Percentiles rank a stretch among this genome's conserved stretches.
Conservation (phyloP, 768 basidiomycete genomes). For the Crucibulum laeve region DNA sequence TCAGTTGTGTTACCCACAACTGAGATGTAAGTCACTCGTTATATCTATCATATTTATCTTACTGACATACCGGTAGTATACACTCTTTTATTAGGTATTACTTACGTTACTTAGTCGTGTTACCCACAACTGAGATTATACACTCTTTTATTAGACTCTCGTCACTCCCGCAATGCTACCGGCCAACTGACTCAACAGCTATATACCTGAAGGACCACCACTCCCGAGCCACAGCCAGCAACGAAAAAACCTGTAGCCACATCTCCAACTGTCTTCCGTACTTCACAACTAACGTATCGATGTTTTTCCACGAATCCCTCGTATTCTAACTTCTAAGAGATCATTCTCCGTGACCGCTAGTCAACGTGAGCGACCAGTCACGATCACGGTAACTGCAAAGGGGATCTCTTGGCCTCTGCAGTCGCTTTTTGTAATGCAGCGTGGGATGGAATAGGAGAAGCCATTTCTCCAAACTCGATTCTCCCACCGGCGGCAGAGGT, state of each 20-base stretch:
- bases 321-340: slow-evolving; percentile 63
- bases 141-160: too few relatives aligned
- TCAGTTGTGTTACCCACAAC: too few relatives aligned
- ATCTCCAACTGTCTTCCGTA: slow-evolving; percentile 83
- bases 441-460: slow-evolving; percentile 57
- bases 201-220: slow-evolving; percentile 75
- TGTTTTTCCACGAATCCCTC: slow-evolving; percentile 56
- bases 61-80: too few relatives aligned
- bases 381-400: slow-evolving; percentile 46
- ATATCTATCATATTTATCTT: too few relatives aligned
- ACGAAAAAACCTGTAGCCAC: slow-evolving; percentile 75
- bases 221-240: slow-evolving; percentile 48
- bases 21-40: too few relatives aligned
- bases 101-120: too few relatives aligned
- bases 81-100: too few relatives aligned
- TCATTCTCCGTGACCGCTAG: slow-evolving; percentile 74
- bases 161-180: too few relatives aligned
- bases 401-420: slow-evolving; percentile 3
- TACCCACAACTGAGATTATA: too few relatives aligned
- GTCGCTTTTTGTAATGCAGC: slow-evolving; percentile 46
- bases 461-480: slow-evolving; percentile 56
- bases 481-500: slow-evolving; percentile 39
- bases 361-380: slow-evolving; percentile 74
- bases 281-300: slow-evolving; percentile 51
- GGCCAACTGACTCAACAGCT: too few relatives aligned